phyloP scores from a whole-genome alignment of 805 yeast genomes.

The Hermanozyma aechmeae region DNA sequence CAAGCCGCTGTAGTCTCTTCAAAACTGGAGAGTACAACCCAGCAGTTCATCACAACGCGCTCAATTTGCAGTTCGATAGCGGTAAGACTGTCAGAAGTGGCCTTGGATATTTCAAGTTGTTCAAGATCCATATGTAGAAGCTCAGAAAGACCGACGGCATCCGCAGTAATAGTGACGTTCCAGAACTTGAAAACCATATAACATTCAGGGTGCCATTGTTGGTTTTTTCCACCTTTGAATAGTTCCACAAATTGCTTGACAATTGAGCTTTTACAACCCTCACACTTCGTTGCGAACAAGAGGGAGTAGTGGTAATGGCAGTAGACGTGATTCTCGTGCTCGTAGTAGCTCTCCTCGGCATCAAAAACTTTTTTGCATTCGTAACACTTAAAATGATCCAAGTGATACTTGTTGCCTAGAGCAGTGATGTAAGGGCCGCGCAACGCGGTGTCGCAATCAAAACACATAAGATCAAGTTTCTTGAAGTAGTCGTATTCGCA shows the following conservation, averaged over 20 bases:
- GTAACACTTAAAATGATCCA: constrained; percentile 90
- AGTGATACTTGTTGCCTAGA: constrained; percentile 82
- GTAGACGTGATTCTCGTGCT: constrained; percentile 71
- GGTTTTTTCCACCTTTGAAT: constrained; percentile 80
- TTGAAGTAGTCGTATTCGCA: constrained; percentile 92
- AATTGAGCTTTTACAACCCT: constrained; percentile 87
- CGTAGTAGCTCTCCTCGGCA: constrained; percentile 85
- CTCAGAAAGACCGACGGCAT: constrained; percentile 49
- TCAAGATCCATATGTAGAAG: no score
- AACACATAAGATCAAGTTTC: constrained; percentile 77
- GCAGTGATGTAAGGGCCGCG: constrained; percentile 94
- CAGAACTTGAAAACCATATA: constrained; percentile 96
- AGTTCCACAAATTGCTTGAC: constrained; percentile 91
- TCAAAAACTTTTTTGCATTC: constrained; percentile 83
- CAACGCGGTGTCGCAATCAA: constrained; percentile 74
- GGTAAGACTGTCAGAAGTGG: constrained; percentile 42
- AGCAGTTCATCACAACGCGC: constrained; percentile 49
- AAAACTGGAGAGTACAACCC: constrained; percentile 80
- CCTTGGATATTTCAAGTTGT: no score
- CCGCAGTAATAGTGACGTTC: constrained; percentile 74
- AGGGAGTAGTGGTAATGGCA: constrained; percentile 92
- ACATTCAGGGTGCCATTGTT: constrained; percentile 99
- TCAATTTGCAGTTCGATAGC: constrained; percentile 59
- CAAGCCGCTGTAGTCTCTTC: constrained; percentile 88
- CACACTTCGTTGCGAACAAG: constrained; percentile 78